A percentile compares a stretch with the other conserved stretches of the same genome.
phyloP scores from a whole-genome alignment of 805 yeast genomes.

The Maudiozyma pseudohumilis region DNA sequence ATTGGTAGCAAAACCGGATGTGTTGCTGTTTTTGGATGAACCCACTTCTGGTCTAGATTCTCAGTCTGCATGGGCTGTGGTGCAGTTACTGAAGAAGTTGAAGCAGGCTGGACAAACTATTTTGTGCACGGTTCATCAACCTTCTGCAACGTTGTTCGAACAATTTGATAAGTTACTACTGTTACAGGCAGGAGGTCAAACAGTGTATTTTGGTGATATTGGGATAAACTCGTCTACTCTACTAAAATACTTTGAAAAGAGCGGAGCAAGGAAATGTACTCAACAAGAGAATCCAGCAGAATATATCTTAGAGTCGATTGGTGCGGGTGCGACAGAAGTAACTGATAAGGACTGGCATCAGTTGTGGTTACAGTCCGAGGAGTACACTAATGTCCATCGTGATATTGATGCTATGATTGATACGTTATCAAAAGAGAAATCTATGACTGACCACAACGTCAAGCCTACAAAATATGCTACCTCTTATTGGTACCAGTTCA shows the following conservation, averaged over 20 bases:
- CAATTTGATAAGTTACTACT: slow-evolving; percentile 53
- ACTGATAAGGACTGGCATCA: slow-evolving; percentile 45
- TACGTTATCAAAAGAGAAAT: slow-evolving; percentile 24
- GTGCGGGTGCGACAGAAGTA: slow-evolving; percentile 63
- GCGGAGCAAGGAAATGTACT: slow-evolving; percentile 56
- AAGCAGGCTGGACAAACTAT: slow-evolving; percentile 41
- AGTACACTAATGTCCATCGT: slow-evolving; percentile 29
- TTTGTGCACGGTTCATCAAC: slow-evolving; percentile 47
- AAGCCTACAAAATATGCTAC: slow-evolving; percentile 16
- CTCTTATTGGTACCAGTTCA: slow-evolving; percentile 25
- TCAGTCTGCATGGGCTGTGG: slow-evolving; percentile 42
- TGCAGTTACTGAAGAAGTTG: slow-evolving; percentile 35
- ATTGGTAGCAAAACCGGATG: slow-evolving; percentile 37
- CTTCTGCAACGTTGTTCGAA: slow-evolving; percentile 51
- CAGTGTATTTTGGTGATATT: slow-evolving; percentile 61
- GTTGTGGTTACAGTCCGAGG: slow-evolving; percentile 40
- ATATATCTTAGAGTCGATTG: slow-evolving; percentile 56
- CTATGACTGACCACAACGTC: slow-evolving; percentile 7
- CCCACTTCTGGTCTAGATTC: slow-evolving; percentile 45
- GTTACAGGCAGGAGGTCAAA: slow-evolving; percentile 57
- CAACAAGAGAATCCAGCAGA: slow-evolving; percentile 57
- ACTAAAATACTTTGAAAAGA: slow-evolving; percentile 50
- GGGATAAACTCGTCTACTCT: slow-evolving; percentile 46
- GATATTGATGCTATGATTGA: slow-evolving; percentile 41
- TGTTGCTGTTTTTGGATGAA: slow-evolving; percentile 40